Base-by-base conservation (phyloP, 176 grass and related monocot species). In the Oryza meridionalis region DNA sequence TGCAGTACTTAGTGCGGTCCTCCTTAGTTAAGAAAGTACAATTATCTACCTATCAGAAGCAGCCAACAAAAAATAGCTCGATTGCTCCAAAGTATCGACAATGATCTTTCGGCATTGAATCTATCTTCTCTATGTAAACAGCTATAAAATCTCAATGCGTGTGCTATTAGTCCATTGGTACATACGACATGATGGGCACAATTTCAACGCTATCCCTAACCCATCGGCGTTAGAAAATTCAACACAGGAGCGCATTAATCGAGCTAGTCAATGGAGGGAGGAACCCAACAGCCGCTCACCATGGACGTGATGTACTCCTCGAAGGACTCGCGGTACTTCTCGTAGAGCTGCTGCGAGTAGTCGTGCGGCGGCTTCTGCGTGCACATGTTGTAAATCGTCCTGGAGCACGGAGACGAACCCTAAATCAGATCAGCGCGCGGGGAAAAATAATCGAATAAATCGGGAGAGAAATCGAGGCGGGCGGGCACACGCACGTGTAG, bases 331-430 rank as follows among this genome's bases (percentile, higher is more conserved):
- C 70, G 44, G 77, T 92, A 97, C 68, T 84, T 94, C 8, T 93
- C 88, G 46, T 94, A 97, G 10, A 94, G 90, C 78, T 97, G 90
- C 75, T 90, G 89, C 33, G 92, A 91, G 89, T 94, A 91, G 55
- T 94, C 87, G 31, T 91, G 78, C 2, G 90, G 92, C 13, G 90
- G 84, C 37, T 94, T 97, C 90, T 97, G 95, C 58, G 90, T 93
- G 83, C 92, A 93, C 92, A 97, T 97, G 73, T 88, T 90, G 84
- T 93, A 94, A n/a, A 94, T 90, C 22, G 86, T 94, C 32, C 95
- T 97, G 77, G 44, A 1, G 77, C 77, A 43, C 1, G 17, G 65
- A 3, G 27, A 6, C 44, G 26, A 66, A 61, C 19, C 16, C 49
- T 9, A 69, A 22, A 76, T 70, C 61, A 77, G 64, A 77, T 76